Evolutionary conservation across 202 grass and related monocot species (phyloP).

Genomic region (Schoenoplectus triqueter): DNA sequence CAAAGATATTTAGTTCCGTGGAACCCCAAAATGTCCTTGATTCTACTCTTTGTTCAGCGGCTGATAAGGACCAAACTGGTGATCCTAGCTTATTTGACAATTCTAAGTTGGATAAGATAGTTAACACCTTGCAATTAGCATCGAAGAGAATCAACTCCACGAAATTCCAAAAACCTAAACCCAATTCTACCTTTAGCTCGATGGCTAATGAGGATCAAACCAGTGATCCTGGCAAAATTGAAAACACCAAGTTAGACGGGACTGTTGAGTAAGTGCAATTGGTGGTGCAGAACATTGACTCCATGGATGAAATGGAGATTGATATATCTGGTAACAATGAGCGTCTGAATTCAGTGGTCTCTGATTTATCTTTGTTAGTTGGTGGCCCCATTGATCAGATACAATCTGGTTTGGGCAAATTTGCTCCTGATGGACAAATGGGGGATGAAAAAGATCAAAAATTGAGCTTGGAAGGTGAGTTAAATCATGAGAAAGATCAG

Average conservation of each 20-base stretch:
- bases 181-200: neutral
- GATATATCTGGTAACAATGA: slow-evolving; percentile 13
- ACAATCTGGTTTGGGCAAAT: neutral
- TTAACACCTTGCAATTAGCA: neutral
- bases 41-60: neutral
- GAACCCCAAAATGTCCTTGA: neutral
- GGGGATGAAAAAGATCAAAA: slow-evolving; percentile 6
- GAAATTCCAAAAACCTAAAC: neutral
- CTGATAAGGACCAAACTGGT: neutral
- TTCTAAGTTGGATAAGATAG: neutral
- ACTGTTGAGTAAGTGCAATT: slow-evolving; percentile 46
- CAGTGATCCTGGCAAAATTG: neutral
- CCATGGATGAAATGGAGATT: slow-evolving; percentile 41
- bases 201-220: slow-evolving; percentile 5
- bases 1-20: slow-evolving; percentile 37
- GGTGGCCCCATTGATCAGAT: slow-evolving; percentile 43
- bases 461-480: slow-evolving; percentile 22
- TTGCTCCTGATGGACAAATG: neutral
- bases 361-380: slow-evolving; percentile 57
- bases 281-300: slow-evolving; percentile 37
- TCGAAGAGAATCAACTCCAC: neutral
- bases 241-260: slow-evolving; percentile 37
- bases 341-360: slow-evolving; percentile 48
- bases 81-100: neutral
- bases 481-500: slow-evolving; percentile 27